Evolutionary conservation across 2,329 filamentous ascomycete genomes (phyloP).

Genomic region (Aspergillus viridinutans): DNA sequence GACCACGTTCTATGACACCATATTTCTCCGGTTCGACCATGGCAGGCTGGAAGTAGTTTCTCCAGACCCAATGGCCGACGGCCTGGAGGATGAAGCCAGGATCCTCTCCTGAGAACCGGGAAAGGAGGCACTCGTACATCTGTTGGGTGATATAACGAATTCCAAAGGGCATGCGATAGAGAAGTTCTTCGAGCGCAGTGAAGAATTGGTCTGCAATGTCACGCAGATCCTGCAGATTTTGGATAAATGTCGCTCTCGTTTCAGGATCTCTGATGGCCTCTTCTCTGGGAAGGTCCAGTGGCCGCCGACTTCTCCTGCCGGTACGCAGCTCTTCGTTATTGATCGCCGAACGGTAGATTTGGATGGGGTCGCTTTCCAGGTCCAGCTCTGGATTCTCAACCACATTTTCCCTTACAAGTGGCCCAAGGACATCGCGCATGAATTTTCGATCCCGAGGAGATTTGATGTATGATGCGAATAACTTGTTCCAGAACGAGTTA

Average conservation of each 20-base stretch:
- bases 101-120: slow-evolving; percentile 75
- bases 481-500: slow-evolving; percentile 88
- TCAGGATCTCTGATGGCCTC: slow-evolving; percentile 94
- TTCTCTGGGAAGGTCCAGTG: slow-evolving; percentile 81
- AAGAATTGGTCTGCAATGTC: slow-evolving; percentile 95
- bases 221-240: slow-evolving; percentile 86
- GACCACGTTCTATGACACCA: slow-evolving; percentile 82
- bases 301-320: slow-evolving; percentile 74
- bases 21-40: slow-evolving; percentile 86
- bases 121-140: slow-evolving; percentile 72
- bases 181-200: slow-evolving; percentile 70
- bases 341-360: slow-evolving; percentile 92
- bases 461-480: slow-evolving; percentile 81
- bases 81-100: slow-evolving; percentile 74
- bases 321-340: slow-evolving; percentile 97
- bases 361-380: slow-evolving; percentile 92
- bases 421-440: slow-evolving; percentile 77
- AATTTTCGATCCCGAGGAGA: slow-evolving; percentile 92
- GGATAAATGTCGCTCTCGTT: slow-evolving; percentile 86
- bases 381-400: slow-evolving; percentile 88
- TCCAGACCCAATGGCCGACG: slow-evolving; percentile 90
- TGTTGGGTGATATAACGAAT: slow-evolving; percentile 83
- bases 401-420: slow-evolving; percentile 84
- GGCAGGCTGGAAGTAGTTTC: slow-evolving; percentile 85
- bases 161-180: slow-evolving; percentile 89